phyloP scores from a whole-genome alignment of 306 rosid species.

The Sicyos baderoa region DNA sequence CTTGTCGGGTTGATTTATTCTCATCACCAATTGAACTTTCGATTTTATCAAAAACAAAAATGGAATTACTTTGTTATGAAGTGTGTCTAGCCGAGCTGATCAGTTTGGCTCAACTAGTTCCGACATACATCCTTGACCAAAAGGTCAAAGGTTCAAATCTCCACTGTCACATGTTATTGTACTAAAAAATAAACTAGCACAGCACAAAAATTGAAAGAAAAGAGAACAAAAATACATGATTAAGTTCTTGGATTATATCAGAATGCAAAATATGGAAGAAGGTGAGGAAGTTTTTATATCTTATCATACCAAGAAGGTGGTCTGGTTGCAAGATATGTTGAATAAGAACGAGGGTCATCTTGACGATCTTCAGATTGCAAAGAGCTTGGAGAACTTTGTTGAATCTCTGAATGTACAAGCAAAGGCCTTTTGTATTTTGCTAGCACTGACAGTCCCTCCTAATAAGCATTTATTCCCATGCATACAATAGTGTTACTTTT shows the following conservation, averaged over 20 bases:
- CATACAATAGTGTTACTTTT: conserved; percentile 16
- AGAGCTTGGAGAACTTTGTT: conserved; percentile 35
- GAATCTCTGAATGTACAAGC: conserved; percentile 79
- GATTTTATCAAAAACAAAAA: neutral
- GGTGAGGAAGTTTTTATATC: conserved; percentile 15
- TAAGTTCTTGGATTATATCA: neutral
- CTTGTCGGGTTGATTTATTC: neutral
- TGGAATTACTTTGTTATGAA: neutral
- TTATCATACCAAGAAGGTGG: conserved; percentile 73
- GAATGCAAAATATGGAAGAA: conserved; percentile 9
- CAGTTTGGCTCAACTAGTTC: too few relatives aligned
- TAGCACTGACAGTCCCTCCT: conserved; percentile 77
- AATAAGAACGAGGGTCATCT: conserved; percentile 47
- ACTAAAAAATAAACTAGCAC: neutral
- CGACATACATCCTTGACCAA: too few relatives aligned
- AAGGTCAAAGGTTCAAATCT: neutral
- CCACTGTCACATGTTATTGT: neutral
- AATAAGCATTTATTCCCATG: conserved; percentile 27
- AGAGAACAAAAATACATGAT: neutral
- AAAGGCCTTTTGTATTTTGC: conserved; percentile 81
- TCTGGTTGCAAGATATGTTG: conserved; percentile 68
- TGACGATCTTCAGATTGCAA: conserved; percentile 30
- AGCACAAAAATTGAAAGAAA: too few relatives aligned
- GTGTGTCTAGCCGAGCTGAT: neutral
- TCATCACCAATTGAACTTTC: neutral